Evolutionary conservation across 306 rosid species (phyloP), one percentile per base, ranked within the genome.

Genomic region (Casuarina equisetifolia): DNA sequence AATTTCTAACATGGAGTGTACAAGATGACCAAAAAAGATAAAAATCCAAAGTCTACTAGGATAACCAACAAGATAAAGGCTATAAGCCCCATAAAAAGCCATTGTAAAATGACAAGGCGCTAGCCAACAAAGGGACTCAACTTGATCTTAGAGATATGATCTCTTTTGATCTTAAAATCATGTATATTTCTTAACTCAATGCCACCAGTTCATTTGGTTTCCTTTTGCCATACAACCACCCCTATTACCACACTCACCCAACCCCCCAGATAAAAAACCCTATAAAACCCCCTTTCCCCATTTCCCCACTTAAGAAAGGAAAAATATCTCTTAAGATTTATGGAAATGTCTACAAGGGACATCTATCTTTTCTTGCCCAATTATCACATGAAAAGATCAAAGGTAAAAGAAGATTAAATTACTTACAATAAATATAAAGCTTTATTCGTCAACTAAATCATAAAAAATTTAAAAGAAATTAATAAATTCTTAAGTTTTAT

Each of bases 121-220:
- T 59, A 59, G 38, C 42, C 11, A 59, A 59, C 10, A 25, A 25
- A 32, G 59, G 17, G n/a, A 54, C 1, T 59, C 66, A 59, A 32
- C 66, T 62, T 39, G 0, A 4, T 62, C 16, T 11, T 35, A 44
- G 43, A 36, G 20, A 62, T 35, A 25, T 25, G 20, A 12, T 62
- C 69, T 44, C 69, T 62, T 62, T 62, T 62, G 45, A 13, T 62
- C 69, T 35, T 62, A 62, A 15, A 62, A 62, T 17, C 44, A 36
- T 44, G 3, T 5, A 36, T 62, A 12, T 61, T 61, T 15, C 43
- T 61, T 35, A 10, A 11, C 43, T 61, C 40, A 9, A 13, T 12
- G 17, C 16, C 57, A 12, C n/a, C 6, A 3, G 57, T 52, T 52
- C 20, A 53, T 59, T 11, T 59, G 40, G 10, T 25, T 59, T 10